A percentile compares a stretch with the other conserved stretches of the same genome.
Conservation (phyloP, 768 basidiomycete species). For the Hypholoma fasciculare region DNA sequence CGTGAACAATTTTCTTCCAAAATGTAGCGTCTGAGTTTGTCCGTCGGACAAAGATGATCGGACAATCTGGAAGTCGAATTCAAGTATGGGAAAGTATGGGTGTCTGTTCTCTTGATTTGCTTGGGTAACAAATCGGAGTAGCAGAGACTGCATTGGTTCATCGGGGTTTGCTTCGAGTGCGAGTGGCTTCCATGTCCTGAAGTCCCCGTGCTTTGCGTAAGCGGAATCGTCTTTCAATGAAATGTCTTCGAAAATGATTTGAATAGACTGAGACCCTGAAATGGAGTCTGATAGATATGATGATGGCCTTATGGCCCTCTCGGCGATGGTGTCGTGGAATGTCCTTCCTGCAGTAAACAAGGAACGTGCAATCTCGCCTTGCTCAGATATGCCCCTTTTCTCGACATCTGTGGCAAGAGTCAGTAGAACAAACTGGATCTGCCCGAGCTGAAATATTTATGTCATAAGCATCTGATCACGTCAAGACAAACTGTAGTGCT, state of each 20-base stretch:
- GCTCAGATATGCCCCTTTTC: neutral
- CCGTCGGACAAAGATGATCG: neutral
- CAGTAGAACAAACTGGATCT: neutral
- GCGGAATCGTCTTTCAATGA: neutral
- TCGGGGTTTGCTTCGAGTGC: neutral
- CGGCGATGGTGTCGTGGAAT: neutral
- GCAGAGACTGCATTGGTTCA: neutral
- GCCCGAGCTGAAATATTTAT: neutral
- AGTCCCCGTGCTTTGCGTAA: neutral
- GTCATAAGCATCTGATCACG: neutral
- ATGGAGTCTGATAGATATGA: neutral
- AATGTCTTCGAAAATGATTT: neutral
- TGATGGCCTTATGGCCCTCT: neutral
- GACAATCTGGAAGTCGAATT: neutral
- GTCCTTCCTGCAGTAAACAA: neutral
- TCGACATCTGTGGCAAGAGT: neutral
- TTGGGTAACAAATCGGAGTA: neutral
- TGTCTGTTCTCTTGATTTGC: neutral
- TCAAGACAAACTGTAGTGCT: neutral
- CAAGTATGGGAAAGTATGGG: neutral
- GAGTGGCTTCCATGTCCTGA: neutral
- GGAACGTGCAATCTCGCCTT: neutral
- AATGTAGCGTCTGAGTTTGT: neutral
- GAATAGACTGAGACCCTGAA: neutral
- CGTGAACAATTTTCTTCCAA: neutral